Evolutionary conservation across 495 filamentous ascomycete genomes (phyloP).

Genomic region (Halenospora varia): DNA sequence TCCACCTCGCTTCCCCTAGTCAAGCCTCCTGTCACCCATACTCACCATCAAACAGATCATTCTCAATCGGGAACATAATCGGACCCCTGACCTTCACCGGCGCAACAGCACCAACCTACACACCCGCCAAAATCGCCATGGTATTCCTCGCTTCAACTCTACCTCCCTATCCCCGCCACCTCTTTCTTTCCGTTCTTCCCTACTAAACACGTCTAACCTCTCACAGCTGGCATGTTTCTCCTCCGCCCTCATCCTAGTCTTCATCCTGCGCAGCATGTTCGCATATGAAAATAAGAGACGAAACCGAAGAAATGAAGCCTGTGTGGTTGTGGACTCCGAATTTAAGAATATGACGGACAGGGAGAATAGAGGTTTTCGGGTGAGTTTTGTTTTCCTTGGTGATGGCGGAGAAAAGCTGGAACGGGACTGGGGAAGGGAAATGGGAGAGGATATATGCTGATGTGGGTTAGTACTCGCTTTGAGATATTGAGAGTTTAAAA

Average conservation of each 20-base stretch:
- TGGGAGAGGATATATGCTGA: not conserved
- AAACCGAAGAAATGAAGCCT: not conserved
- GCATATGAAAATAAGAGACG: not conserved
- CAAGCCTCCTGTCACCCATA: too few species aligned
- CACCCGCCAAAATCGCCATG: conserved; percentile 24
- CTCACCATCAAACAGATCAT: too few species aligned
- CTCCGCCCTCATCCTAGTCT: not conserved
- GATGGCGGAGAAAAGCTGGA: too few species aligned
- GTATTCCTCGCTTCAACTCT: conserved; percentile 5
- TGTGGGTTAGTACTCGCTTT: not conserved
- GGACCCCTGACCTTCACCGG: conserved; percentile 27
- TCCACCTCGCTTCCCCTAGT: conserved; percentile 1
- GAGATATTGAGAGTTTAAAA: too few species aligned
- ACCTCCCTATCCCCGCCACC: not conserved
- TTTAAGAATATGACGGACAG: not conserved
- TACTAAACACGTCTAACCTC: too few species aligned
- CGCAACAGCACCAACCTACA: conserved; percentile 19
- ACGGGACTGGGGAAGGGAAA: not conserved
- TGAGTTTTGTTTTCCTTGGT: not conserved
- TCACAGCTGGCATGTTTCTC: not conserved
- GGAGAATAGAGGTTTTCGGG: not conserved
- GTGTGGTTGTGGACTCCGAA: not conserved
- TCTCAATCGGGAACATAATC: conserved; percentile 23
- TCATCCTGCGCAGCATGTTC: not conserved
- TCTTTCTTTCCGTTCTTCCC: not conserved